Percentiles rank a stretch among this genome's conserved stretches.
Conservation (phyloP, 1,284 basidiomycete species). For the Sporisorium graminicola region DNA sequence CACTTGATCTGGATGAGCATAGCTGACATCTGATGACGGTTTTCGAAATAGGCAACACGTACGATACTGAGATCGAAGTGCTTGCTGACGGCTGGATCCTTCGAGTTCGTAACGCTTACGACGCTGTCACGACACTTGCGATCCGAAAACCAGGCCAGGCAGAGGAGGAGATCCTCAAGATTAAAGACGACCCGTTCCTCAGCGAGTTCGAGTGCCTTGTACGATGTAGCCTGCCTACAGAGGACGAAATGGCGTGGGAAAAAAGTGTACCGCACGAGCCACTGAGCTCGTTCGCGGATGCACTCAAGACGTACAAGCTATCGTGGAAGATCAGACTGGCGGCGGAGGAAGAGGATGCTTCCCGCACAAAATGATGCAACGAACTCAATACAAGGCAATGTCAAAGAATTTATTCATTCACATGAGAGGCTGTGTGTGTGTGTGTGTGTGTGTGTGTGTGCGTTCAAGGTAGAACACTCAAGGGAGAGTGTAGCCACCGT, state of each 20-base stretch:
- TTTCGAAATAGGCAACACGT: conserved; percentile 14
- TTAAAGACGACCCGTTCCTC: conserved; percentile 46
- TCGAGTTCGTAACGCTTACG: conserved; percentile 38
- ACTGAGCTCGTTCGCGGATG: conserved; percentile 58
- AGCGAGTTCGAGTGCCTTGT: conserved; percentile 36
- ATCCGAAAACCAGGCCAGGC: conserved; percentile 21
- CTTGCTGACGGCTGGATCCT: conserved; percentile 55
- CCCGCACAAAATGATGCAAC: no score
- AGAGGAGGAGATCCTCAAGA: conserved; percentile 24
- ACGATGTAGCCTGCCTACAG: background rate
- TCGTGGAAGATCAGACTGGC: conserved; percentile 64
- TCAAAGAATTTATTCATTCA: no score
- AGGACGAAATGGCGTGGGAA: background rate
- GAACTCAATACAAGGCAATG: no score
- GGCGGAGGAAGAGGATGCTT: conserved; percentile 51
- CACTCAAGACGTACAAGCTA: conserved; percentile 62
- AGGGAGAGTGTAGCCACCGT: conserved; percentile 62
- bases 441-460: no score
- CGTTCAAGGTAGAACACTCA: no score
- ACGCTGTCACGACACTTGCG: conserved; percentile 18
- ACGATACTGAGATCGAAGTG: conserved; percentile 51
- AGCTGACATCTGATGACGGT: background rate
- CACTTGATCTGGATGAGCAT: background rate
- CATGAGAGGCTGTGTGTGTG: no score
- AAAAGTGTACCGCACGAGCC: conserved; percentile 4